Evolutionary conservation across 768 basidiomycete genomes (phyloP).

Genomic region (Atractiella rhizophila): DNA sequence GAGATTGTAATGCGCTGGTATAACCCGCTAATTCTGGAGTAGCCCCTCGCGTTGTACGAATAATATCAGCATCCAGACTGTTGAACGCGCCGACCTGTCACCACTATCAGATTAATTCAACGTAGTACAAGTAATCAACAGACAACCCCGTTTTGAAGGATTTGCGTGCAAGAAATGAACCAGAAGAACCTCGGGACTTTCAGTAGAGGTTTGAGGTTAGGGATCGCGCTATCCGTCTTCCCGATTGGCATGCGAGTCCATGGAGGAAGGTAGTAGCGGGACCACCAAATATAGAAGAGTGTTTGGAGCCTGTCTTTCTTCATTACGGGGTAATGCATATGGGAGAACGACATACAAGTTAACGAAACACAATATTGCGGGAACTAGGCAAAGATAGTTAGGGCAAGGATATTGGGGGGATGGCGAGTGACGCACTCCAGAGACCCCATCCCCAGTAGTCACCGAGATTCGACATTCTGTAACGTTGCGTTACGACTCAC

Average conservation of each 20-base stretch:
- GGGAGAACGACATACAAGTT: too few relatives aligned
- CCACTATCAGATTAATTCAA: slow-evolving; percentile 1
- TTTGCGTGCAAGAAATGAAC: background rate
- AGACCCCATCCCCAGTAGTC: slow-evolving; percentile 2
- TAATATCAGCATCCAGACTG: slow-evolving; percentile 1
- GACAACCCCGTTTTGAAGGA: background rate
- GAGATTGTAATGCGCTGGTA: background rate
- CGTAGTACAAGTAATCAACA: background rate
- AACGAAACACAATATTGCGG: slow-evolving; percentile 3
- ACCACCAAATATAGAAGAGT: background rate
- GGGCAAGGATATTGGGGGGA: too few relatives aligned
- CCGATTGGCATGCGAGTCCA: slow-evolving; percentile 4
- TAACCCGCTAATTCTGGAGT: background rate
- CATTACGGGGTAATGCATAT: too few relatives aligned
- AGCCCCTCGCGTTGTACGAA: slow-evolving; percentile 3
- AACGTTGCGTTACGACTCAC: too few relatives aligned
- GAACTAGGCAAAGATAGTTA: too few relatives aligned
- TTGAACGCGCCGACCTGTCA: slow-evolving; percentile 2
- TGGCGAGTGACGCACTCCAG: too few relatives aligned
- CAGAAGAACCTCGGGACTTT: slow-evolving; percentile 2
- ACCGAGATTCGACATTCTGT: background rate
- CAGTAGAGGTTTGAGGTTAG: background rate
- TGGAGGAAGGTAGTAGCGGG: background rate
- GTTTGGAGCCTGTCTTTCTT: too few relatives aligned
- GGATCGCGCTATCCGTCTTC: background rate